Percentiles rank a stretch among this genome's conserved stretches.
These are phyloP conservation scores for Didymellaceae sp. DNA, from an alignment of 2,329 filamentous ascomycete species.

Conservation along the genomic window DNA sequence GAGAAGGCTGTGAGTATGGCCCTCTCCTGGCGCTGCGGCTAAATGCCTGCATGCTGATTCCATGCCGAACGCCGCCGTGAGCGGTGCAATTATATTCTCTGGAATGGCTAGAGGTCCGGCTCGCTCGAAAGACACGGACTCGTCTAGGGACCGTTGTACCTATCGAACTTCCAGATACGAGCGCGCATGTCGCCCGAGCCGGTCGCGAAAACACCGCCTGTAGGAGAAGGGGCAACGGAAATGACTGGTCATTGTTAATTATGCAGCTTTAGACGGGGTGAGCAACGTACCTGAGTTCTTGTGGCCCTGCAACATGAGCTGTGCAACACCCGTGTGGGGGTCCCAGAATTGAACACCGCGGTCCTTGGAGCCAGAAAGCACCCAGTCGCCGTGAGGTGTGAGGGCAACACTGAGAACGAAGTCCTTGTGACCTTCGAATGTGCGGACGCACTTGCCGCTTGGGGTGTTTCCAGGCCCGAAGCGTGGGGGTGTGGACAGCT, in stretches of 20 bases:
- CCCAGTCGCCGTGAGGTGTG: constrained; percentile 93
- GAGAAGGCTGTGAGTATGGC: neutral
- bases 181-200: constrained; percentile 98
- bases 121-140: no score
- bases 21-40: no score
- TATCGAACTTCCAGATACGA: constrained; percentile 80
- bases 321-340: constrained; percentile 86
- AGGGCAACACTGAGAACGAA: constrained; percentile 96
- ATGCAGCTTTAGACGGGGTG: neutral
- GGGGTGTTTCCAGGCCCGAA: constrained; percentile 73
- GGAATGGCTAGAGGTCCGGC: no score
- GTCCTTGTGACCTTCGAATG: constrained; percentile 98
- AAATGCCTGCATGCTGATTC: no score
- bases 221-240: constrained; percentile 91
- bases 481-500: constrained; percentile 75
- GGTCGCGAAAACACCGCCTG: constrained; percentile 87
- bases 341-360: constrained; percentile 99
- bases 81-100: no score
- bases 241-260: constrained; percentile 68
- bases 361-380: constrained; percentile 96
- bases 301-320: constrained; percentile 98
- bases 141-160: constrained; percentile 41
- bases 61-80: no score
- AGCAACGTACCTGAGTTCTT: constrained; percentile 79
- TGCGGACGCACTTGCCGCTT: constrained; percentile 92